Evolutionary conservation across 306 rosid species (phyloP).

Genomic region (Abrus pulchellus): DNA sequence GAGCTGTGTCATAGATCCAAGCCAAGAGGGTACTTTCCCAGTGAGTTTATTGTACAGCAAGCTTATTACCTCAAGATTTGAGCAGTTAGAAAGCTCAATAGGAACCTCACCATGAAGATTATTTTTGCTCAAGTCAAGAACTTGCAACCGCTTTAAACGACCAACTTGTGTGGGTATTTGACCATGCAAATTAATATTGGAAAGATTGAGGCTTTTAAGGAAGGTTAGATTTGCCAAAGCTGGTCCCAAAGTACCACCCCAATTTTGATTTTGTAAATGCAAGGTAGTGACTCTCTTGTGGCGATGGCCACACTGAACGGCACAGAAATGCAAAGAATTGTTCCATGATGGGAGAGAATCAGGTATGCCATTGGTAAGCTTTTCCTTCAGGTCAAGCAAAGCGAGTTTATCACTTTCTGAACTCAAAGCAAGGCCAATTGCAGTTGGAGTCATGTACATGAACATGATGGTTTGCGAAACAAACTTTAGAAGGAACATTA

Average conservation of each 20-base stretch:
- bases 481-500: neutral
- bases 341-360: slow-evolving; percentile 50
- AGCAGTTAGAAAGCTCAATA: slow-evolving; percentile 21
- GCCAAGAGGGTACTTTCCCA: slow-evolving; percentile 40
- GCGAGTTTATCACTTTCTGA: slow-evolving; percentile 37
- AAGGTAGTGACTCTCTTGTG: slow-evolving; percentile 41
- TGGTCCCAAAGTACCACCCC: slow-evolving; percentile 43
- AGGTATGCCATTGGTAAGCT: slow-evolving; percentile 29
- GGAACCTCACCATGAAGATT: slow-evolving; percentile 37
- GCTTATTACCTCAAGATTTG: neutral
- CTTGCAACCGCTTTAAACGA: slow-evolving; percentile 29
- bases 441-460: neutral
- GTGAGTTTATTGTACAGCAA: neutral
- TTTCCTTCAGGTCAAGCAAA: slow-evolving; percentile 34
- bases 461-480: neutral
- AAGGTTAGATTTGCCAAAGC: slow-evolving; percentile 46
- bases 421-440: neutral
- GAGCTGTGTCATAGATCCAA: slow-evolving; percentile 36
- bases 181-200: neutral
- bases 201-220: slow-evolving; percentile 5
- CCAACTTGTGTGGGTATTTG: slow-evolving; percentile 40
- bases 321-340: slow-evolving; percentile 38
- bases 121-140: slow-evolving; percentile 1
- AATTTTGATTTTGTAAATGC: slow-evolving; percentile 21
- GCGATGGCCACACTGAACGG: slow-evolving; percentile 37